Percentiles rank a stretch among this genome's conserved stretches.
phyloP scores from a whole-genome alignment of 495 filamentous ascomycete species.

The Trichoderma virens region DNA sequence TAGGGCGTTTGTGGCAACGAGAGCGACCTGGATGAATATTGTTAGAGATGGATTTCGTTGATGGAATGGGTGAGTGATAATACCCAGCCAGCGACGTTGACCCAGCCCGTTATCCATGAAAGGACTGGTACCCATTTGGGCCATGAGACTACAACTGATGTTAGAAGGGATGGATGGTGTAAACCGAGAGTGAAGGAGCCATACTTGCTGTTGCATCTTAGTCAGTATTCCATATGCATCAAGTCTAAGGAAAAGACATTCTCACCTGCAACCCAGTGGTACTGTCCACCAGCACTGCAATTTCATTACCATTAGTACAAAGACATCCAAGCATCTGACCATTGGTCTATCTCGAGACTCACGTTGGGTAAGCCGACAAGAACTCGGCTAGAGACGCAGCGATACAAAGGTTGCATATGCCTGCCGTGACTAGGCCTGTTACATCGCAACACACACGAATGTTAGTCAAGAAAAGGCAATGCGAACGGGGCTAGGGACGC shows the following conservation, averaged over 20 bases:
- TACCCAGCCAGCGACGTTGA: conserved; percentile 69
- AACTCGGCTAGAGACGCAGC: conserved; percentile 67
- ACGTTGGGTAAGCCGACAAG: conserved; percentile 62
- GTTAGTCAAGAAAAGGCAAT: not conserved
- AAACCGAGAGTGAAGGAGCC: not conserved
- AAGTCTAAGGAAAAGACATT: not conserved
- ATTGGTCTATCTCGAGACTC: not conserved
- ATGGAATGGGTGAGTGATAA: no score
- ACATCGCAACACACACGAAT: not conserved
- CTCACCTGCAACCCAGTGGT: conserved; percentile 59
- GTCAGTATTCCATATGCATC: not conserved
- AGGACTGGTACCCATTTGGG: conserved; percentile 52
- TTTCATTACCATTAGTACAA: not conserved
- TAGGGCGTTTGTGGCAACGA: conserved; percentile 20
- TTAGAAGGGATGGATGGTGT: not conserved
- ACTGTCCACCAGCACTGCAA: conserved; percentile 50
- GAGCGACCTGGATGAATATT: not conserved
- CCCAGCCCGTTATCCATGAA: conserved; percentile 68
- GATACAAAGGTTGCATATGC: conserved; percentile 41
- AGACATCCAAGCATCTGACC: not conserved
- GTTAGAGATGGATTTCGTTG: not conserved
- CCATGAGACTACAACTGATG: conserved; percentile 22
- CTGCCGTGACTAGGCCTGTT: not conserved
- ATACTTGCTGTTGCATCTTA: not conserved
- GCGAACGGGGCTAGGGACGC: not conserved